phyloP scores from a whole-genome alignment of 495 filamentous ascomycete genomes.

The Penicillium daleae region DNA sequence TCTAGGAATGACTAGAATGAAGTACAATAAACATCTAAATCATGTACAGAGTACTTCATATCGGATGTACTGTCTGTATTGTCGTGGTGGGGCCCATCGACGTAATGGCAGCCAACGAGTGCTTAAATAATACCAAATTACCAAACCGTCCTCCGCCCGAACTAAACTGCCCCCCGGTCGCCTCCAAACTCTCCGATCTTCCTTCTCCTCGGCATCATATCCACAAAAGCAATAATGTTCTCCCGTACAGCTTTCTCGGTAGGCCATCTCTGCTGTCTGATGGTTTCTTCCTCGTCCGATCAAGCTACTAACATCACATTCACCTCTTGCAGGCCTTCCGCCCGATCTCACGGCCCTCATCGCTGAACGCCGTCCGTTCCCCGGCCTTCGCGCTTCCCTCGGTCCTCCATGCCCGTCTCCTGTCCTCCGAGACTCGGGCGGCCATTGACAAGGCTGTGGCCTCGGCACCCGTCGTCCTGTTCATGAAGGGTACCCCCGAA shows the following conservation, averaged over 20 bases:
- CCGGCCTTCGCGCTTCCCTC: slow-evolving; percentile 38
- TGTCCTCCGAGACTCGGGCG: slow-evolving; percentile 74
- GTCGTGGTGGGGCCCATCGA: slow-evolving; percentile 3
- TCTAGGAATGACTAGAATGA: too few relatives aligned
- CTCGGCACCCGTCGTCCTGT: slow-evolving; percentile 89
- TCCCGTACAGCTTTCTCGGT: slow-evolving; percentile 43
- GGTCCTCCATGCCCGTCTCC: slow-evolving; percentile 56
- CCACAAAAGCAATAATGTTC: slow-evolving; percentile 38
- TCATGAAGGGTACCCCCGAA: slow-evolving; percentile 99
- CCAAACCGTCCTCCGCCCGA: not conserved
- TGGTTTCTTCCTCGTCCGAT: not conserved
- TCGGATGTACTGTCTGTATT: not conserved
- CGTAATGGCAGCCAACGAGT: slow-evolving; percentile 12
- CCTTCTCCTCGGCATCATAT: not conserved
- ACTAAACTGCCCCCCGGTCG: not conserved
- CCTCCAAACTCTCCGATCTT: slow-evolving; percentile 3
- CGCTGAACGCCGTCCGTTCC: slow-evolving; percentile 30
- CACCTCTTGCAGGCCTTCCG: slow-evolving; percentile 38
- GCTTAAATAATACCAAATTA: slow-evolving; percentile 15
- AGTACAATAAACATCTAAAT: not conserved
- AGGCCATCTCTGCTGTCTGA: slow-evolving; percentile 9
- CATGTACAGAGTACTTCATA: not conserved
- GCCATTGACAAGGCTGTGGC: slow-evolving; percentile 87
- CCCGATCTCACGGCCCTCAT: slow-evolving; percentile 37
- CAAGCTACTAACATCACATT: slow-evolving; percentile 10